These are phyloP conservation scores for Ganoderma lingzhi DNA, from an alignment of 1,284 basidiomycete genomes.

Conservation along the genomic window DNA sequence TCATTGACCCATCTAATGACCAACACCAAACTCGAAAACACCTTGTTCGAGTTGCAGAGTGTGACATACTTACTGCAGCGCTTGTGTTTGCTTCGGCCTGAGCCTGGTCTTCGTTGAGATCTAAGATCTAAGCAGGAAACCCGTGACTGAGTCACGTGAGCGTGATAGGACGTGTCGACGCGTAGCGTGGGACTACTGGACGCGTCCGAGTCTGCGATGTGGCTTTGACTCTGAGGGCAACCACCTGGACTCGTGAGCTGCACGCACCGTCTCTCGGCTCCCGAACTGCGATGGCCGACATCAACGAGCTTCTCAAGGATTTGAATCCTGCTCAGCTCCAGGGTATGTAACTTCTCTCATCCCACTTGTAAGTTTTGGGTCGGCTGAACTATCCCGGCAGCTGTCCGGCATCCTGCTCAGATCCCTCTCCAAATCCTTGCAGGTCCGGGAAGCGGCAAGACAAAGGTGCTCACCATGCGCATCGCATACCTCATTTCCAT, in stretches of 20 bases:
- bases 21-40: not conserved
- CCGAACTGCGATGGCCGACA: slow-evolving; percentile 19
- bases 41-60: not conserved
- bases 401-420: slow-evolving; percentile 69
- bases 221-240: slow-evolving; percentile 16
- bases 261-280: not conserved
- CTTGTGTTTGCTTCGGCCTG: too few relatives aligned
- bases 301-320: slow-evolving; percentile 25
- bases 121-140: too few relatives aligned
- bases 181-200: slow-evolving; percentile 6
- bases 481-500: slow-evolving; percentile 79
- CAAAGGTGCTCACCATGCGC: slow-evolving; percentile 74
- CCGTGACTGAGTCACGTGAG: slow-evolving; percentile 26
- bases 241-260: not conserved
- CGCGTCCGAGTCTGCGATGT: slow-evolving; percentile 21
- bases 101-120: too few relatives aligned
- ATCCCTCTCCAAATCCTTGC: slow-evolving; percentile 84
- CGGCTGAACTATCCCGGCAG: slow-evolving; percentile 46
- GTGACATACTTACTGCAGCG: too few relatives aligned
- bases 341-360: slow-evolving; percentile 16
- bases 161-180: slow-evolving; percentile 30
- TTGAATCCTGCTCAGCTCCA: slow-evolving; percentile 34
- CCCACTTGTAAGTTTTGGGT: not conserved
- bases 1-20: slow-evolving; percentile 13
- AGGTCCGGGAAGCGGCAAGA: slow-evolving; percentile 85